Evolutionary conservation across 768 basidiomycete genomes (phyloP), one percentile per base, ranked within the genome.

Genomic region (Lactifluus subvellereus): DNA sequence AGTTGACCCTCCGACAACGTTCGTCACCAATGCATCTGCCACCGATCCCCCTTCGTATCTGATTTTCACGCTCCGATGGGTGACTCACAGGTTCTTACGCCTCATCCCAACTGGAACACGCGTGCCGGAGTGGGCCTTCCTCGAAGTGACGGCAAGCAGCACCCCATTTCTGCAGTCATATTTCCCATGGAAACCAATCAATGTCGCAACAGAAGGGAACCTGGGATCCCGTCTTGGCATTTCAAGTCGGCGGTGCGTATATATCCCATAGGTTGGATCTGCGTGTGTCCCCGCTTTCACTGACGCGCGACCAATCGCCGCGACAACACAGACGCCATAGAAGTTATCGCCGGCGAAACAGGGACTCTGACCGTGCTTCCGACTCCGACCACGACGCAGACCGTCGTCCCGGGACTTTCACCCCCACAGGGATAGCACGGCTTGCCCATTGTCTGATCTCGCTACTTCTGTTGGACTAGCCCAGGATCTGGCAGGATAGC

Each of bases 111-210:
- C 33, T 6, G 48, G 27, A 9, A 64, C 62, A 38, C 14, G 4
- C 2, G 62, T 64, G 16, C 62, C 14, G 2, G 62, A 35, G 27
- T 64, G 62, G 62, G 57, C 62, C 3, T 64, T 64, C 22, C 10
- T 59, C 4, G 30, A 59, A 27, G 27, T 64, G 33, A 59, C 58
- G 16, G 62, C 59, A 20, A 59, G 27, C 27, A 27, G 27, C 27
- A 27, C 27, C 27, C 27, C 27, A 27, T 27, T 27, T 27, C 27
- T 27, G 62, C 32, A 6, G 2, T 22, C 47, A 16, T 14, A 4
- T 37, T 16, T 27, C 27, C 13, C n/a, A 10, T 43, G 13, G 4
- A 30, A 42, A 32, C 27, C 13, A 22, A 43, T 6, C 6, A n/a
- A 43, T 18, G 16, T 30, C 2, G n/a, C 6, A 64, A 58, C 20